Evolutionary conservation across 2,329 filamentous ascomycete species (phyloP).

Genomic region (Beauveria sp.): DNA sequence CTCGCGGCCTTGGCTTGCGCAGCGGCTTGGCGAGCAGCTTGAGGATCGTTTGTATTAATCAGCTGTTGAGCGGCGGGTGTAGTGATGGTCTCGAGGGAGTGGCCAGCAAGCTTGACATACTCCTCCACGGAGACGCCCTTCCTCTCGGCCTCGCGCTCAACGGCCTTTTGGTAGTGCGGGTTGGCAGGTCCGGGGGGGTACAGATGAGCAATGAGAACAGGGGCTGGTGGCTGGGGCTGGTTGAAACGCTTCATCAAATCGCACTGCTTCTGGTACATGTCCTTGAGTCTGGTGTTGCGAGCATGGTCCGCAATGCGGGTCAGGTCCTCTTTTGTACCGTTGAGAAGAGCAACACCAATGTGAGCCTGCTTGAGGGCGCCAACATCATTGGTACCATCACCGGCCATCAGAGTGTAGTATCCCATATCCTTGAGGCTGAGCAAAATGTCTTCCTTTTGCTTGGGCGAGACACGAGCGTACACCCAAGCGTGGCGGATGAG

Average conservation of each 20-base stretch:
- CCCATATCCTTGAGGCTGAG: conserved; percentile 91
- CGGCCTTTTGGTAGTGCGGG: conserved; percentile 88
- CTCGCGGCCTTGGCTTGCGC: conserved; percentile 65
- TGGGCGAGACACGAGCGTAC: conserved; percentile 94
- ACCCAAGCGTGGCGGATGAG: conserved; percentile 91
- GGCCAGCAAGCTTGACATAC: conserved; percentile 45
- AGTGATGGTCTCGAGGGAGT: conserved; percentile 55
- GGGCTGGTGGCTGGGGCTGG: conserved; percentile 85
- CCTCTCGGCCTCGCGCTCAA: conserved; percentile 74
- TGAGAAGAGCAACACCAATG: conserved; percentile 90
- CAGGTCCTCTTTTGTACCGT: conserved; percentile 87
- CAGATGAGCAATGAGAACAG: conserved; percentile 84
- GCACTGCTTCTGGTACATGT: conserved; percentile 94
- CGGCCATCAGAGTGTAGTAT: conserved; percentile 97
- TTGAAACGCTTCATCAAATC: conserved; percentile 92
- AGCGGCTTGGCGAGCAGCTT: conserved; percentile 43
- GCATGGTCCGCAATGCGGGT: conserved; percentile 88
- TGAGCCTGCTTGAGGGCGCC: conserved; percentile 97
- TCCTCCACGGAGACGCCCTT: conserved; percentile 62
- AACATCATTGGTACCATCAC: conserved; percentile 97
- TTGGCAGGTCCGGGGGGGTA: conserved; percentile 88
- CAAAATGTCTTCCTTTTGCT: conserved; percentile 98
- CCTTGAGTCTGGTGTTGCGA: conserved; percentile 95
- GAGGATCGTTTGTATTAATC: conserved; percentile 31
- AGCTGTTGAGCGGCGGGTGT: conserved; percentile 57